Evolutionary conservation across 257 asterid genomes (phyloP).

Genomic region (Scutellaria galericulata): DNA sequence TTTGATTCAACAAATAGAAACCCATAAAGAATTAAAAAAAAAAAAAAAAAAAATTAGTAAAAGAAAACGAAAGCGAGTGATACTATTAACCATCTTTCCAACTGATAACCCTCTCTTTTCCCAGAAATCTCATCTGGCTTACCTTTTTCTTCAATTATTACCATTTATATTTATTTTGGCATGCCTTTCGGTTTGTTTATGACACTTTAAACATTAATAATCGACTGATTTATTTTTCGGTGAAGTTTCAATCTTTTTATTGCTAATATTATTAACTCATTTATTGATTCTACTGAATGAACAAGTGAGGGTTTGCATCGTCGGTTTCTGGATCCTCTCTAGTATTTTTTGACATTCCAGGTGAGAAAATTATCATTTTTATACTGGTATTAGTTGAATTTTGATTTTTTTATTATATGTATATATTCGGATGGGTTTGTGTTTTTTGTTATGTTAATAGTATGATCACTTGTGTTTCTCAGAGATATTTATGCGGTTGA

Average conservation of each 20-base stretch:
- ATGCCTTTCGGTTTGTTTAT: not conserved
- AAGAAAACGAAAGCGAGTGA: not conserved
- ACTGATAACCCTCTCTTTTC: not conserved
- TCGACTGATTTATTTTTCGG: not conserved
- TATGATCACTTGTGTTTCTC: not conserved
- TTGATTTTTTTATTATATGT: not conserved
- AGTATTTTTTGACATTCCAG: not conserved
- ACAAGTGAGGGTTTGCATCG: not conserved
- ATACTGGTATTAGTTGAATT: not conserved
- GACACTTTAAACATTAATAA: not conserved
- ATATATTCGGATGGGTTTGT: not conserved
- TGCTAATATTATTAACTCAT: not conserved
- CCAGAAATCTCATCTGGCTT: not conserved
- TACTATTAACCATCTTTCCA: not conserved
- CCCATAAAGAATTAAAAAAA: no score
- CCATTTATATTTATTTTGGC: not conserved
- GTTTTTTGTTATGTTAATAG: not conserved
- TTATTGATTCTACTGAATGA: not conserved
- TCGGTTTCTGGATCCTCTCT: not conserved
- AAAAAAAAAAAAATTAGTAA: no score
- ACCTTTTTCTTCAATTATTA: not conserved
- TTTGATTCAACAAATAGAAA: no score
- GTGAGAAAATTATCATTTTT: not conserved
- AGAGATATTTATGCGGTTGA: not conserved
- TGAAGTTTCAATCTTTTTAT: not conserved